Percentiles rank a stretch among this genome's conserved stretches.
Conservation (phyloP, 495 filamentous ascomycete genomes). For the Penicillium subrubescens region DNA sequence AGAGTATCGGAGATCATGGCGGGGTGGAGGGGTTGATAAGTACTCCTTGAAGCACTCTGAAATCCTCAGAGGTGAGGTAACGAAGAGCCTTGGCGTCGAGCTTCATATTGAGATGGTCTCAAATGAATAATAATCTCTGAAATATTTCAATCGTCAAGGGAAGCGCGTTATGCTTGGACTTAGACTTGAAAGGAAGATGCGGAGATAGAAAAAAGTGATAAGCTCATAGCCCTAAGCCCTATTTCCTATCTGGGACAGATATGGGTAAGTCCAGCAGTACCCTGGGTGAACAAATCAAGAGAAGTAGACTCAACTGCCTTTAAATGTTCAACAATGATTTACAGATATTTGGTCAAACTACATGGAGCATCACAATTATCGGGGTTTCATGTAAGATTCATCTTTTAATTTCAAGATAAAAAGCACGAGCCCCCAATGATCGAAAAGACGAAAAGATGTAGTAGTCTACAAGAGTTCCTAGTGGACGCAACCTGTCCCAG, state of each 20-base stretch:
- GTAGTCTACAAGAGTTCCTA: conserved; percentile 14
- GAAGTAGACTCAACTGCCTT: neutral
- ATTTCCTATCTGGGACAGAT: conserved; percentile 35
- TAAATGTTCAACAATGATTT: neutral
- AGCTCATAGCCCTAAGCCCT: conserved; percentile 49
- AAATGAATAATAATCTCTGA: neutral
- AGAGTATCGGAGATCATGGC: conserved; percentile 10
- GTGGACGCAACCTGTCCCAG: neutral
- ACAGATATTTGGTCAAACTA: neutral
- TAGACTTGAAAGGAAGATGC: conserved; percentile 14
- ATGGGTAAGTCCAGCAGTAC: neutral
- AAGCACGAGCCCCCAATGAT: neutral
- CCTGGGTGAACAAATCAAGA: neutral
- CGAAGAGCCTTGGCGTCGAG: conserved; percentile 90
- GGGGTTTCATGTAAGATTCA: neutral
- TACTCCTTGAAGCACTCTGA: conserved; percentile 92
- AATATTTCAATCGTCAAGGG: neutral
- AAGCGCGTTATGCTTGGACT: conserved; percentile 10
- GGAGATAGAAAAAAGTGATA: conserved; percentile 37
- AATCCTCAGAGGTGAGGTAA: conserved; percentile 90
- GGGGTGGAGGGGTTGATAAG: conserved; percentile 30
- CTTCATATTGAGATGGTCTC: conserved; percentile 62
- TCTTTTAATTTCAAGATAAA: neutral
- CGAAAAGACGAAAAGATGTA: neutral
- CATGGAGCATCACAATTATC: neutral